A percentile compares a stretch with the other conserved stretches of the same genome.
Conservation (phyloP, 148 eudicot species). For the Gaultheria prostrata region DNA sequence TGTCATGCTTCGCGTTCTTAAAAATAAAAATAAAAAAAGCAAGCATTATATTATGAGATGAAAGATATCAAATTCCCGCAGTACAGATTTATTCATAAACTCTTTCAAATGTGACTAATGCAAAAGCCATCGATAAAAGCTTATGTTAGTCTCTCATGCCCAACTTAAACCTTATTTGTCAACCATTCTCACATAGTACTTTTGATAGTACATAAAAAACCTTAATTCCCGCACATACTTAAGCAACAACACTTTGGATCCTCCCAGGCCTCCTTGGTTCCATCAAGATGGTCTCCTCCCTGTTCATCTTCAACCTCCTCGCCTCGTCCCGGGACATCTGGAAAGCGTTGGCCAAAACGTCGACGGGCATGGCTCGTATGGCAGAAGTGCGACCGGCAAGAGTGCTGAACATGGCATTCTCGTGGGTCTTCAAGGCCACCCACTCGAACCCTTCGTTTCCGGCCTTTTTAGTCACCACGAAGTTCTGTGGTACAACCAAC, state of each 20-base stretch:
- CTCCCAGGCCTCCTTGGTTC: conserved; percentile 23
- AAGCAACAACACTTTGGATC: conserved; percentile 31
- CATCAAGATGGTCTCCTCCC: conserved; percentile 48
- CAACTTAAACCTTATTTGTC: background rate
- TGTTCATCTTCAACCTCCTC: conserved; percentile 37
- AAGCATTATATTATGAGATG: too few relatives aligned
- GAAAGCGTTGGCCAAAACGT: conserved; percentile 51
- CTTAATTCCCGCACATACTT: background rate
- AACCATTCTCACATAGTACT: background rate
- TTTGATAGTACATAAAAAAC: background rate
- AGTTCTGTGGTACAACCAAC: conserved; percentile 71
- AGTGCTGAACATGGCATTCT: conserved; percentile 52
- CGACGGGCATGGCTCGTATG: conserved; percentile 54
- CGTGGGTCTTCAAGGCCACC: conserved; percentile 66
- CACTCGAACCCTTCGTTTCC: conserved; percentile 63
- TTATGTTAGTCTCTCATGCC: background rate
- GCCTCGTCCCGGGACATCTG: conserved; percentile 54
- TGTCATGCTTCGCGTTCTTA: too few relatives aligned
- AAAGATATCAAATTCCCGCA: background rate
- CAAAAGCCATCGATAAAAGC: background rate
- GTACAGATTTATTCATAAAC: background rate
- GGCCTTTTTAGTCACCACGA: conserved; percentile 54
- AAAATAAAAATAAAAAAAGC: too few relatives aligned
- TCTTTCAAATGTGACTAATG: background rate
- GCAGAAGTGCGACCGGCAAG: conserved; percentile 64